Conservation (phyloP, 176 grass and related monocot genomes). For the Cenchrus fungigraminus region DNA sequence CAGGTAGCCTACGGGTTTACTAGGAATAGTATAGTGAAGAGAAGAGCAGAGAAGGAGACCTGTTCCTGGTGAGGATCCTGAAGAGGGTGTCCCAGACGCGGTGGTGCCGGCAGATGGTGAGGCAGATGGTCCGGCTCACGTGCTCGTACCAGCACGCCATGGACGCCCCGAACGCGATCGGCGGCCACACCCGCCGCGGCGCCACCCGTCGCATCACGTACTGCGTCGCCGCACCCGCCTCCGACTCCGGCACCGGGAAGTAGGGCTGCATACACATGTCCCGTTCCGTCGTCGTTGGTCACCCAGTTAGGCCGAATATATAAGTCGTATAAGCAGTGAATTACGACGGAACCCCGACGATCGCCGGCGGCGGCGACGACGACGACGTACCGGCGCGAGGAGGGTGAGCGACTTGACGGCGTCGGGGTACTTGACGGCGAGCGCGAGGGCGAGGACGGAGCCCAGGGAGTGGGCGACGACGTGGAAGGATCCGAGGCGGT, state of each 20-base stretch:
- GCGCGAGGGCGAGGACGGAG: slow-evolving; percentile 77
- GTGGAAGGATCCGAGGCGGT: slow-evolving; percentile 66
- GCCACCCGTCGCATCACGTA: slow-evolving; percentile 85
- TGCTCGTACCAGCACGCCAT: slow-evolving; percentile 99
- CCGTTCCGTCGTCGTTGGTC: background rate
- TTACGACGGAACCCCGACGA: background rate
- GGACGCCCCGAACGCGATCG: slow-evolving; percentile 89
- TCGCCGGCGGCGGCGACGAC: too few species aligned
- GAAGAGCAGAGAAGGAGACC: slow-evolving; percentile 3
- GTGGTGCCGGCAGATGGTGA: slow-evolving; percentile 92
- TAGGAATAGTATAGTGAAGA: too few species aligned
- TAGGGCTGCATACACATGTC: slow-evolving; percentile 53
- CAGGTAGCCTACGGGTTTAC: too few species aligned
- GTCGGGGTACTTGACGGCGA: slow-evolving; percentile 76
- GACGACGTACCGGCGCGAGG: slow-evolving; percentile 61
- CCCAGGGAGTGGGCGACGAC: slow-evolving; percentile 90
- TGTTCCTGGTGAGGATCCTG: slow-evolving; percentile 77
- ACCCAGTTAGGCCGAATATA: too few species aligned
- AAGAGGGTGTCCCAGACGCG: slow-evolving; percentile 73
- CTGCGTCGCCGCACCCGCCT: slow-evolving; percentile 57
- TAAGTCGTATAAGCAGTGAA: too few species aligned
- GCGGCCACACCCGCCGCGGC: slow-evolving; percentile 91
- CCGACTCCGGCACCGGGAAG: slow-evolving; percentile 76
- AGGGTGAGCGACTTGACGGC: slow-evolving; percentile 84
- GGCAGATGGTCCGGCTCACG: slow-evolving; percentile 93